Evolutionary conservation across 805 yeast genomes (phyloP), one percentile per base, ranked within the genome.

Genomic region (Nakazawaea ernobii): DNA sequence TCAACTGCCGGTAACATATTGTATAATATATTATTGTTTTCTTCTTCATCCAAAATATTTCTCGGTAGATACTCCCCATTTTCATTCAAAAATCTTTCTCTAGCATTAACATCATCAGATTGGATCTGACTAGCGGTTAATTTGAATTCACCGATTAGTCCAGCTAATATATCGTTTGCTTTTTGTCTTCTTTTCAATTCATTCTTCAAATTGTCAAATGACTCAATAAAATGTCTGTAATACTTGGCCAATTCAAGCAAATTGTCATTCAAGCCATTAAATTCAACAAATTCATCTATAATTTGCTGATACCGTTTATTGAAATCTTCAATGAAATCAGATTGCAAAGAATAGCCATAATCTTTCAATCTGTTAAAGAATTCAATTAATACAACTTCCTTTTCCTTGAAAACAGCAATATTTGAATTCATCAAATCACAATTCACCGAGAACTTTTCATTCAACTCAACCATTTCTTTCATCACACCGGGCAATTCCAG

Each of bases 401-500:
- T 69, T 0, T 96, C 96, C 8, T 75, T 71, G 20, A 91, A 66
- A 14, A 69, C 70, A 10, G 72, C 70, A 42, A 94, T 66, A 52
- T 82, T 77, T 3, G 54, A 52, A n/a, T 63, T 55, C 51, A 80
- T 66, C 32, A 69, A 63, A 4, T 71, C 71, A 43, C 73, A 74
- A 48, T 81, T 86, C 26, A 69, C 65, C 11, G 64, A 76, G 11
- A 77, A 66, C n/a, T 71, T 63, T 43, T 79, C 73, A 60, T 91
- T 94, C n/a, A 77, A 65, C 8, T 71, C 65, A 0, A 95, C 74
- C 17, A 94, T 69, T 1, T 68, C 65, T 43, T 69, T 68, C 36
- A 92, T 58, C 58, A 86, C 87, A 1, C 70, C 73, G 0, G 79
- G 76, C 4, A 86, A 68, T 51, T 86, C 87, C 4, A 59, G 54